Conservation (phyloP, 164 flowering plant species). For the Brasenia schreberi region DNA sequence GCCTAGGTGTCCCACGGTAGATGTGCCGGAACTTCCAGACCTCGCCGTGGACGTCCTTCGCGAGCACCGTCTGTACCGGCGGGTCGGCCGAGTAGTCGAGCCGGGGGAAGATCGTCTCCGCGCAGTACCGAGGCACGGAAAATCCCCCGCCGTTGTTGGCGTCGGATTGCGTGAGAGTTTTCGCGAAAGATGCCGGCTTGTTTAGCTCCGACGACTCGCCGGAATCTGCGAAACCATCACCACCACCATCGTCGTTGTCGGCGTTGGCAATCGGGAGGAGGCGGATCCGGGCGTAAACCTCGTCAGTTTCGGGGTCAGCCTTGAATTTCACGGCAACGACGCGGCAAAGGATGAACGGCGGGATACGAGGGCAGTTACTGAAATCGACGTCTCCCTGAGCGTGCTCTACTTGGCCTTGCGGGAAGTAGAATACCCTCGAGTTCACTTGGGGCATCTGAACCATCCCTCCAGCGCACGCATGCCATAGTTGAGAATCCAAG, state of each 20-base stretch:
- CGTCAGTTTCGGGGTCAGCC: constrained; percentile 85
- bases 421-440: constrained; percentile 72
- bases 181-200: constrained; percentile 75
- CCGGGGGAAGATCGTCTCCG: constrained; percentile 88
- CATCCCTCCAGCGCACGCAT: constrained; percentile 96
- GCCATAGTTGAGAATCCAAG: constrained; percentile 92
- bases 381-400: constrained; percentile 40
- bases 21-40: constrained; percentile 91
- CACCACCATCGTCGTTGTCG: constrained; percentile 19
- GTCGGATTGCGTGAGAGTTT: constrained; percentile 92
- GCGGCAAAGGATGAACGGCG: constrained; percentile 44
- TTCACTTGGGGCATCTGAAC: constrained; percentile 69
- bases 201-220: constrained; percentile 19
- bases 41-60: constrained; percentile 92
- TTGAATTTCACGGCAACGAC: constrained; percentile 48
- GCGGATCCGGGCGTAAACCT: constrained; percentile 60
- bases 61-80: constrained; percentile 80
- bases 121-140: constrained; percentile 94
- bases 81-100: constrained; percentile 84
- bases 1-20: constrained; percentile 85
- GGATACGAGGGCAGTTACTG: constrained; percentile 21
- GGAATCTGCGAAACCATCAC: constrained; percentile 5
- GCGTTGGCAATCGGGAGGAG: constrained; percentile 38
- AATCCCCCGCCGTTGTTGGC: constrained; percentile 98
- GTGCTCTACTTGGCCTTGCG: constrained; percentile 94